Evolutionary conservation across 352 stramenopile species (phyloP).

Genomic region (Pythium pyrilobum): DNA sequence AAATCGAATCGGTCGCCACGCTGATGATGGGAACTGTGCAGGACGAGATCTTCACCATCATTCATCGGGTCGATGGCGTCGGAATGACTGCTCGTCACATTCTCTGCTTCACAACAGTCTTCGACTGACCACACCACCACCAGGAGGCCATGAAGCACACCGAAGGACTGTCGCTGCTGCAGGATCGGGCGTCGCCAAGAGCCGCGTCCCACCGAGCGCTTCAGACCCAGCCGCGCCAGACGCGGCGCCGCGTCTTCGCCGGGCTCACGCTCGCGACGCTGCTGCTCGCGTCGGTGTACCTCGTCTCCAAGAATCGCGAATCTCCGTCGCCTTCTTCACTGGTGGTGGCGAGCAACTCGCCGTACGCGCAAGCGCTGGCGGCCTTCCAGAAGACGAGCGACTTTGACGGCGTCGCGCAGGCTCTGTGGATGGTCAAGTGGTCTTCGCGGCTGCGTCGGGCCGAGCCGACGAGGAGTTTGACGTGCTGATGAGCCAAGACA

Average conservation of each 20-base stretch:
- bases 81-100: too few species aligned
- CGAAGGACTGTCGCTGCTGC: slow-evolving; percentile 8
- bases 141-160: neutral
- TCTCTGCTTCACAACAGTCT: too few species aligned
- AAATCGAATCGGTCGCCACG: too few species aligned
- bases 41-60: too few species aligned
- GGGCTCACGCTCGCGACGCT: slow-evolving; percentile 28
- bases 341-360: slow-evolving; percentile 11
- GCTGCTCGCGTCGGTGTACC: slow-evolving; percentile 28
- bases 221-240: slow-evolving; percentile 14
- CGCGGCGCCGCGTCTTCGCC: slow-evolving; percentile 30
- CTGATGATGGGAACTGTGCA: too few species aligned
- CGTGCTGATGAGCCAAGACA: slow-evolving; percentile 36
- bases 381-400: slow-evolving; percentile 18
- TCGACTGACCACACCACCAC: too few species aligned
- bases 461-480: slow-evolving; percentile 43
- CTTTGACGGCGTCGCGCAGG: slow-evolving; percentile 50
- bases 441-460: slow-evolving; percentile 38
- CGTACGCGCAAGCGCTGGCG: slow-evolving; percentile 27
- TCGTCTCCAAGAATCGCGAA: slow-evolving; percentile 26
- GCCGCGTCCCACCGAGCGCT: neutral
- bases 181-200: neutral
- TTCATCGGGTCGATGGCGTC: too few species aligned
- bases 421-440: slow-evolving; percentile 46
- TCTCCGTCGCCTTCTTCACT: neutral